Percentiles rank a stretch among this genome's conserved stretches.
phyloP scores from a whole-genome alignment of 2,329 filamentous ascomycete genomes.

The Tolypocladium pustulatum region DNA sequence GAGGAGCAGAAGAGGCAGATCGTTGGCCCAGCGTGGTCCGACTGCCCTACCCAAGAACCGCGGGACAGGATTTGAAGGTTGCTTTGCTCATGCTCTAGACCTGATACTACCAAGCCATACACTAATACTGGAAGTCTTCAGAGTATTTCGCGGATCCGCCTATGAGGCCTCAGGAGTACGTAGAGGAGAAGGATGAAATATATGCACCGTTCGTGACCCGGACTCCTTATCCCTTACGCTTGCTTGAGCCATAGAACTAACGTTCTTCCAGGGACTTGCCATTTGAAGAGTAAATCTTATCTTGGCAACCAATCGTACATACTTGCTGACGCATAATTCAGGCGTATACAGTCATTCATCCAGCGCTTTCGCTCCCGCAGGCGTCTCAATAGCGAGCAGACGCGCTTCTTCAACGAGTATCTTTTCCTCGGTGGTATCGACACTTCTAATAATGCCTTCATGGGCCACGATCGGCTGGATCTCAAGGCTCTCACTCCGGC shows the following conservation, averaged over 20 bases:
- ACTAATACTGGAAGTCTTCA: no score
- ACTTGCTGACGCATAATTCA: slow-evolving; percentile 18
- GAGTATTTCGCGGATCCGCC: slow-evolving; percentile 74
- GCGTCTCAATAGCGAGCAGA: slow-evolving; percentile 55
- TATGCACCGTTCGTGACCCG: slow-evolving; percentile 51
- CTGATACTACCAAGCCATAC: no score
- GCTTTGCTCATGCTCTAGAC: background rate
- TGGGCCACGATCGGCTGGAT: slow-evolving; percentile 48
- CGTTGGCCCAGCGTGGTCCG: slow-evolving; percentile 20
- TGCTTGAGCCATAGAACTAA: no score
- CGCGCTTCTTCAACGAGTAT: slow-evolving; percentile 65
- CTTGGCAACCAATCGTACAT: background rate
- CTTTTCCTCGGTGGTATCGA: slow-evolving; percentile 76
- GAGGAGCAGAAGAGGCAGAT: slow-evolving; percentile 10
- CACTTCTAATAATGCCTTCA: slow-evolving; percentile 44
- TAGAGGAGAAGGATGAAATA: slow-evolving; percentile 50
- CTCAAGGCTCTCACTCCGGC: slow-evolving; percentile 40
- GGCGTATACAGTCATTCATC: slow-evolving; percentile 77
- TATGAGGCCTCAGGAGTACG: slow-evolving; percentile 57
- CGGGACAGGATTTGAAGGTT: slow-evolving; percentile 61
- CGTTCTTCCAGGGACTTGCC: slow-evolving; percentile 35
- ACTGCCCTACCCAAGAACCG: slow-evolving; percentile 31
- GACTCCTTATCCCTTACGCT: no score
- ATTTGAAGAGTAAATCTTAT: slow-evolving; percentile 41
- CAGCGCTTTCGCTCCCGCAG: slow-evolving; percentile 70